These are phyloP conservation scores for Salvia splendens DNA, from an alignment of 257 asterid genomes.

Conservation along the genomic window DNA sequence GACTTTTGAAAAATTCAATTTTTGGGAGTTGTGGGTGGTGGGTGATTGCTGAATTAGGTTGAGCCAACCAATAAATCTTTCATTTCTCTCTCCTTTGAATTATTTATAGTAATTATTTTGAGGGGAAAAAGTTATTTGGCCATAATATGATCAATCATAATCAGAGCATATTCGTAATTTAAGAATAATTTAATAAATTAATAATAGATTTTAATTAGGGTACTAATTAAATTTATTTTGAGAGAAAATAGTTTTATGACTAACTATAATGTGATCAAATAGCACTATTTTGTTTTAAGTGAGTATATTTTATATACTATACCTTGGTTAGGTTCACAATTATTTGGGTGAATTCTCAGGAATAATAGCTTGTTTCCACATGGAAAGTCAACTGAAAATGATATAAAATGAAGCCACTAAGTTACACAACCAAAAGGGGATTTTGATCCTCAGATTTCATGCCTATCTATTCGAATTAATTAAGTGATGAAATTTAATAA, in stretches of 20 bases:
- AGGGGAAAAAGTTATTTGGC: too few relatives aligned
- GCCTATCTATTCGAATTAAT: neutral
- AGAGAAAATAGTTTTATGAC: too few relatives aligned
- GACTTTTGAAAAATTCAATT: slow-evolving; percentile 36
- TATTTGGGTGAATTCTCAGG: neutral
- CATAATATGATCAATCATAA: too few relatives aligned
- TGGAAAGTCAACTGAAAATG: slow-evolving; percentile 24
- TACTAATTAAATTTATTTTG: too few relatives aligned
- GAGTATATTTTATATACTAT: neutral
- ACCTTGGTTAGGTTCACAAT: slow-evolving; percentile 30
- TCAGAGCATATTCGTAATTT: too few relatives aligned
- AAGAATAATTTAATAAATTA: too few relatives aligned
- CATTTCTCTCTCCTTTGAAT: neutral
- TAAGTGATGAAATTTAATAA: neutral
- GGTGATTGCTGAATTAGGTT: slow-evolving; percentile 45
- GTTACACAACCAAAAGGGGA: slow-evolving; percentile 15
- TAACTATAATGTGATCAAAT: neutral
- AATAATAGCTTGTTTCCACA: slow-evolving; percentile 19
- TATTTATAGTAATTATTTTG: neutral
- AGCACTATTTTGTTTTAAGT: neutral
- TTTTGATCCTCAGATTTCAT: slow-evolving; percentile 7
- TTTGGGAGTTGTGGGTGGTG: slow-evolving; percentile 35
- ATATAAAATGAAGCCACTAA: neutral
- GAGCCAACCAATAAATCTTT: slow-evolving; percentile 39
- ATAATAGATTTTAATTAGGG: too few relatives aligned